A percentile compares a stretch with the other conserved stretches of the same genome.
Conservation (phyloP, 257 asterid species). For the Nicotiana benthamiana region DNA sequence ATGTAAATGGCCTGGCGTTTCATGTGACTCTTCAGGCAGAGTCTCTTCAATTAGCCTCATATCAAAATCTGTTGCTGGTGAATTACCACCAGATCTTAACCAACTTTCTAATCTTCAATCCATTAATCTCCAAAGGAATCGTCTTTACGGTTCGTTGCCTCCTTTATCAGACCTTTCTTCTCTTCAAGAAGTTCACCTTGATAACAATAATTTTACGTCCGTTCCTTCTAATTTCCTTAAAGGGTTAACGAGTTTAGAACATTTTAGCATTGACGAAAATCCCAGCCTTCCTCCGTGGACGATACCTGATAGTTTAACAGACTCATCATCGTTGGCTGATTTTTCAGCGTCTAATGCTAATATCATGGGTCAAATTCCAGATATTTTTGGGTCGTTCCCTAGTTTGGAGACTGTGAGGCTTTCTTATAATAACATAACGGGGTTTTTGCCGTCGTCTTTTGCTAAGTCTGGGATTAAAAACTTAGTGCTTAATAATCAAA, state of each 20-base stretch:
- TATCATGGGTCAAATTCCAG: slow-evolving; percentile 56
- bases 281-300: slow-evolving; percentile 51
- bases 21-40: slow-evolving; percentile 39
- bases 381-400: slow-evolving; percentile 48
- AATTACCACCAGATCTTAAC: slow-evolving; percentile 39
- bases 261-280: slow-evolving; percentile 49
- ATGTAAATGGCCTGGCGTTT: slow-evolving; percentile 67
- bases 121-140: slow-evolving; percentile 47
- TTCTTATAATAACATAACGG: slow-evolving; percentile 60
- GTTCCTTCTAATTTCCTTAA: slow-evolving; percentile 44
- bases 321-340: slow-evolving; percentile 39
- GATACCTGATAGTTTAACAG: slow-evolving; percentile 35
- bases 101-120: slow-evolving; percentile 51
- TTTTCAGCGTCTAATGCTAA: slow-evolving; percentile 43
- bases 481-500: slow-evolving; percentile 62
- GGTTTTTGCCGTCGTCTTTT: slow-evolving; percentile 48
- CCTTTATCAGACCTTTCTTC: slow-evolving; percentile 30
- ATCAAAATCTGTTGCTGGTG: slow-evolving; percentile 40
- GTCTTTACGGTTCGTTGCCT: slow-evolving; percentile 56
- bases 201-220: slow-evolving; percentile 49
- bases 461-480: slow-evolving; percentile 45
- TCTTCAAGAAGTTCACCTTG: slow-evolving; percentile 44
- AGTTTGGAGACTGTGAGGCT: slow-evolving; percentile 47
- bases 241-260: slow-evolving; percentile 42
- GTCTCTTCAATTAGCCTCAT: slow-evolving; percentile 46